Evolutionary conservation across 371 early-diverging fungal species (phyloP).

Genomic region (Mucor mucedo): DNA sequence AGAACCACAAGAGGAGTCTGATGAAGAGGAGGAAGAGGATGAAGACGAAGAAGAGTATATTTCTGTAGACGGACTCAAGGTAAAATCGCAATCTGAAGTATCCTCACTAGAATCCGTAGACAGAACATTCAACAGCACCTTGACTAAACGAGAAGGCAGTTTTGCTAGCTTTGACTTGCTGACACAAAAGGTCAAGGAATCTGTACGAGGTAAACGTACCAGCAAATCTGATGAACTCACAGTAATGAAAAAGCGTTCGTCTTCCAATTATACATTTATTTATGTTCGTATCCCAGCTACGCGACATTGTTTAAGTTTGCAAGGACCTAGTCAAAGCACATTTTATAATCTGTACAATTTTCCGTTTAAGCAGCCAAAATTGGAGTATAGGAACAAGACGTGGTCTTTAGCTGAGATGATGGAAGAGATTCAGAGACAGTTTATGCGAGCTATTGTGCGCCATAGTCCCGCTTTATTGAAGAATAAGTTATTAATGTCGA

Average conservation of each 20-base stretch:
- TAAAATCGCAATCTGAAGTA: background rate
- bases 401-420: slow-evolving; percentile 78
- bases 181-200: slow-evolving; percentile 25
- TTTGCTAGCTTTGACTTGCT: slow-evolving; percentile 22
- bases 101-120: background rate
- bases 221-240: slow-evolving; percentile 43
- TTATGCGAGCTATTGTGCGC: slow-evolving; percentile 12
- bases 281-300: slow-evolving; percentile 75
- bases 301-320: slow-evolving; percentile 69
- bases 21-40: background rate
- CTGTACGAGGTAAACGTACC: slow-evolving; percentile 9
- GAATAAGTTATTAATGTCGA: slow-evolving; percentile 15
- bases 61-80: background rate
- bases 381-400: slow-evolving; percentile 78
- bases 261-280: slow-evolving; percentile 74
- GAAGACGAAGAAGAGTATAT: slow-evolving; percentile 7
- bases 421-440: slow-evolving; percentile 64
- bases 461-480: slow-evolving; percentile 17
- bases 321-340: slow-evolving; percentile 74
- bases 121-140: background rate
- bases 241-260: slow-evolving; percentile 73
- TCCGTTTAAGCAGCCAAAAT: slow-evolving; percentile 71
- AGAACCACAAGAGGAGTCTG: background rate
- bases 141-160: slow-evolving; percentile 18
- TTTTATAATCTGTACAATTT: slow-evolving; percentile 76